Percentiles rank a stretch among this genome's conserved stretches.
phyloP scores from a whole-genome alignment of 345 rosid genomes.

The Hypericum perforatum region DNA sequence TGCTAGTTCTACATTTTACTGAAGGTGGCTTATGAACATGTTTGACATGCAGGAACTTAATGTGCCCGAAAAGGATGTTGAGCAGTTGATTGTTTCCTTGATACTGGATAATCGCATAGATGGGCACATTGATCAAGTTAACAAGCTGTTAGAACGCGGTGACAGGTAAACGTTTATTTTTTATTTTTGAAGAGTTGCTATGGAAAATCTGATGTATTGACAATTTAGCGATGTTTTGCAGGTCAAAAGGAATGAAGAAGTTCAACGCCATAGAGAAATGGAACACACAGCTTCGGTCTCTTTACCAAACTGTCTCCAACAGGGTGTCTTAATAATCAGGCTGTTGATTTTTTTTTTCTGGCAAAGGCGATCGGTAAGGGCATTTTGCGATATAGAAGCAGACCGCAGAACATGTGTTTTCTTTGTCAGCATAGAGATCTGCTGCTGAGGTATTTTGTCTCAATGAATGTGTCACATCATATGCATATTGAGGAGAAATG shows the following conservation, averaged over 20 bases:
- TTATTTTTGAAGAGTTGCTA: no score
- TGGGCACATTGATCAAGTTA: slow-evolving; percentile 97
- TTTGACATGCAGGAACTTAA: slow-evolving; percentile 58
- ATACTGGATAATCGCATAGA: slow-evolving; percentile 88
- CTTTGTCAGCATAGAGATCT: no score
- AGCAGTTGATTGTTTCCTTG: slow-evolving; percentile 75
- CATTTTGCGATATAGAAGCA: no score
- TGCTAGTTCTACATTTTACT: neutral
- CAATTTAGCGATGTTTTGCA: slow-evolving; percentile 13
- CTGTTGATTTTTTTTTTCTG: no score
- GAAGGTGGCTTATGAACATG: no score
- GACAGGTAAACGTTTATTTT: slow-evolving; percentile 40
- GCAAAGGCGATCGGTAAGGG: no score
- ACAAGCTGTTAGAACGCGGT: slow-evolving; percentile 77
- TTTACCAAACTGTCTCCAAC: slow-evolving; percentile 54
- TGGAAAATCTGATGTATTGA: neutral
- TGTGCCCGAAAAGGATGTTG: slow-evolving; percentile 91
- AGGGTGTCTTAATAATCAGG: slow-evolving; percentile 29
- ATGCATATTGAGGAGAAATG: no score
- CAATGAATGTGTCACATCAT: no score
- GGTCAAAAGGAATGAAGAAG: slow-evolving; percentile 91
- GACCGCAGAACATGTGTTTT: no score
- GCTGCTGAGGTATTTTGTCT: no score
- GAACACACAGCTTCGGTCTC: slow-evolving; percentile 83
- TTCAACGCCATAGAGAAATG: slow-evolving; percentile 86